Evolutionary conservation across 257 asterid species (phyloP), one percentile per base, ranked within the genome.

Genomic region (Pogostemon cablin): DNA sequence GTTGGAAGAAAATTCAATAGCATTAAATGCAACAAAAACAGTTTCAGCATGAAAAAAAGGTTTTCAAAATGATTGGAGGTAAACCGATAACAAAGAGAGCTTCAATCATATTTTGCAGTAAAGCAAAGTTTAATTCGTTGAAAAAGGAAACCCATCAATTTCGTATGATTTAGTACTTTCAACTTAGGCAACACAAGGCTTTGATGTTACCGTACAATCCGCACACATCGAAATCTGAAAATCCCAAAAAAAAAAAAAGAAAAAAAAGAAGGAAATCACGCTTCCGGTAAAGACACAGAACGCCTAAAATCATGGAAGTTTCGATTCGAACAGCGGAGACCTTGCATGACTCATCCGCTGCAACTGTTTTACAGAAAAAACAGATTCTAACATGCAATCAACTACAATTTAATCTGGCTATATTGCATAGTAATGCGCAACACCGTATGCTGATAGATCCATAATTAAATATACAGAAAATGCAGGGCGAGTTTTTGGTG

Each of bases 11-110:
- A 66, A 62, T 42, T 42, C 60, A 68, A 46, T 20, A 20, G 62
- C 71, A 55, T 49, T 56, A 38, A 69, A 52, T 68, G 79, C 76
- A 68, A 40, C 67, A 55, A 39, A 62, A 35, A 63, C 39, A 68
- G 40, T 55, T 67, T 71, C 25, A 37, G 69, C 67, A 62, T 7
- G 25, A 49, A 11, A 58, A 10, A 8, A n/a, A 47, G 55, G 63
- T 35, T 61, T 52, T 20, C 54, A 35, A 54, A 71, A 57, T 34
- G 65, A 71, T 56, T 50, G 50, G 5, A 44, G 17, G n/a, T 38
- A 72, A 79, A 41, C 25, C 62, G 55, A 37, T 42, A 20, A 65
- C 9, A 47, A 69, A 34, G 12, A 20, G 57, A 55, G 66, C 60
- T 52, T 48, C 72, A 35, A 15, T 40, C 72, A 6, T 47, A 6